Evolutionary conservation across 2,329 filamentous ascomycete species (phyloP), one percentile per base, ranked within the genome.

Genomic region (Penicillium sp.): DNA sequence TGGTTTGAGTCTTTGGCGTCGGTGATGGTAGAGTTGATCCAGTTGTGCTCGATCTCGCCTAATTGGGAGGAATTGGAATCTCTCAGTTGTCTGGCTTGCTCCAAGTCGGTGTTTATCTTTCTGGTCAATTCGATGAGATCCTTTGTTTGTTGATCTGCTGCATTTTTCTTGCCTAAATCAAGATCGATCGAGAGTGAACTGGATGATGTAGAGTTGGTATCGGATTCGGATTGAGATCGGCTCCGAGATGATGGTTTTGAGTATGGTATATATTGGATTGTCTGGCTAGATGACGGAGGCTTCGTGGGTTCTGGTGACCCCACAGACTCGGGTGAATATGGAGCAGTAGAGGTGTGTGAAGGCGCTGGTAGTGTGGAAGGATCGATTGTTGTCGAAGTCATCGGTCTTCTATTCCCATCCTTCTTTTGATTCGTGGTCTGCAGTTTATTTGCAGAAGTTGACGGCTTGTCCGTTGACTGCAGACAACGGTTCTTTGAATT

Each of bases 1-100:
- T 69, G 65, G 31, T 64, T 62, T 43, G 72, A 70, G 48, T 73
- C 74, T 42, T 73, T 70, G 33, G 71, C 66, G 43, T 71, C 74
- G 33, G 62, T 59, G 33, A 74, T 63, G 9, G 61, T 67, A 2
- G 60, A 56, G 19, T 65, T 57, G 21, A 71, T 64, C 69, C 68
- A 71, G 13, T 59, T 56, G 7, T 42, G 51, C 24, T 69, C 67
- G 10, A 66, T 63, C 29, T 66, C 63, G 11, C 63, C 63, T 13
- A 66, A 42, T 3, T n/a, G 21, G 19, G n/a, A 16, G 3, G 31
- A 29, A 10, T 60, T 63, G 2, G 46, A 48, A 16, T 61, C 54
- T 29, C 51, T 48, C 2, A 64, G 27, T 24, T 54, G 39, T 52
- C 49, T 60, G 13, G 61, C 49, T 31, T 56, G 27, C 1, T 53